A percentile compares a stretch with the other conserved stretches of the same genome.
These are phyloP conservation scores for Kurtzmaniella quercitrusa DNA, from an alignment of 1,139 yeast genomes.

Conservation along the genomic window DNA sequence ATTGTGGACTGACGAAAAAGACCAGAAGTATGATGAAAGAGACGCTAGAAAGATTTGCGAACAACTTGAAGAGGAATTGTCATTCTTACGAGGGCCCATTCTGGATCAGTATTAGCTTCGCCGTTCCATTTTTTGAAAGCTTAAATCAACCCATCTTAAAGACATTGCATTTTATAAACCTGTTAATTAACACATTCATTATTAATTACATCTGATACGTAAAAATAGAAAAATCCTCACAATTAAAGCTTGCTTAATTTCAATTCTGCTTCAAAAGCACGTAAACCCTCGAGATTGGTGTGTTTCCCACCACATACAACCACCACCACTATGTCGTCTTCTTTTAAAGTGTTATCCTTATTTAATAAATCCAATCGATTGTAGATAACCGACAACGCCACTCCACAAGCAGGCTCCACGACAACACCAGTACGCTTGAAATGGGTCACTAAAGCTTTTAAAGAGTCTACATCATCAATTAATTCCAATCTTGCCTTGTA, in stretches of 20 bases:
- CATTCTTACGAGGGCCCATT: not conserved
- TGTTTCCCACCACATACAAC: slow-evolving; percentile 65
- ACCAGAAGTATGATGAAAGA: not conserved
- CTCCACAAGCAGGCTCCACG: slow-evolving; percentile 78
- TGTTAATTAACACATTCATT: not conserved
- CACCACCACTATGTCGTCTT: slow-evolving; percentile 48
- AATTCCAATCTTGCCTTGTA: slow-evolving; percentile 41
- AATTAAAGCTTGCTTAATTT: slow-evolving; percentile 3
- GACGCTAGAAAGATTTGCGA: slow-evolving; percentile 1
- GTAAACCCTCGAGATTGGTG: slow-evolving; percentile 18
- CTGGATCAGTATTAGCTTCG: slow-evolving; percentile 2
- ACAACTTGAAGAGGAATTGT: not conserved
- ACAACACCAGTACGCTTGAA: slow-evolving; percentile 46
- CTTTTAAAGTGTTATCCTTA: slow-evolving; percentile 26
- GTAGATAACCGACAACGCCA: slow-evolving; percentile 53
- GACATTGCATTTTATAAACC: too few species aligned
- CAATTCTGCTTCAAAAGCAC: slow-evolving; percentile 12
- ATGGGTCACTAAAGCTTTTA: slow-evolving; percentile 46
- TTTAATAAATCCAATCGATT: slow-evolving; percentile 30
- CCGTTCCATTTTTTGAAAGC: too few species aligned
- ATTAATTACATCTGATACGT: not conserved
- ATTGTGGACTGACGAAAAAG: slow-evolving; percentile 8
- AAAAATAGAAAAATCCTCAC: not conserved
- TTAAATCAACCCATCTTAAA: too few species aligned
- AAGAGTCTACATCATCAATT: slow-evolving; percentile 54